Evolutionary conservation across 1,139 yeast species (phyloP).

Genomic region (Diutina neorugosa): DNA sequence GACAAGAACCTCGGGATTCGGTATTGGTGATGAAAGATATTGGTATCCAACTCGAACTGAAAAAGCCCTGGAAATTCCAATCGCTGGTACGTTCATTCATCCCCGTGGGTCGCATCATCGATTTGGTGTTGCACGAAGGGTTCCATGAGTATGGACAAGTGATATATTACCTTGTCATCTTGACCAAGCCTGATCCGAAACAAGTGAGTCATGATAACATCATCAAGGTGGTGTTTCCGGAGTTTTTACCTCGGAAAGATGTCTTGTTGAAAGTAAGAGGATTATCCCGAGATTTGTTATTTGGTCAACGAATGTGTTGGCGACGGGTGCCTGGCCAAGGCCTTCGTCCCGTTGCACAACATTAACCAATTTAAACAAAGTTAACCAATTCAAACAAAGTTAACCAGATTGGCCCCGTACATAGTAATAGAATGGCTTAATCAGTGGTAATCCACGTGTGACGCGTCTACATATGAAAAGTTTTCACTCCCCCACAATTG

Average conservation of each 20-base stretch:
- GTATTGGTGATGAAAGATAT: constrained; percentile 2
- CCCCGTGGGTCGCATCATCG: constrained; percentile 41
- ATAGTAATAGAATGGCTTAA: too few relatives aligned
- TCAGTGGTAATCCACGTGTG: too few relatives aligned
- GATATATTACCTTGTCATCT: constrained; percentile 45
- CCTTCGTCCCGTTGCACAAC: constrained; percentile 10
- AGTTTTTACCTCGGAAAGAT: constrained; percentile 32
- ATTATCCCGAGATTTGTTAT: constrained; percentile 24
- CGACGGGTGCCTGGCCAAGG: constrained; percentile 37
- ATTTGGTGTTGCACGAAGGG: constrained; percentile 57
- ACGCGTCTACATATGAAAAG: too few relatives aligned
- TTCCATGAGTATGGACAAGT: constrained; percentile 51
- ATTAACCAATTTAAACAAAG: neutral
- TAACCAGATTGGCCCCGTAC: too few relatives aligned
- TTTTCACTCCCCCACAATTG: too few relatives aligned
- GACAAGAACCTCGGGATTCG: neutral
- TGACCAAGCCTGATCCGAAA: constrained; percentile 23
- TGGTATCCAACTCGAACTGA: constrained; percentile 1
- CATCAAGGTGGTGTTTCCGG: constrained; percentile 39
- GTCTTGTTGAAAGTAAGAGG: constrained; percentile 29
- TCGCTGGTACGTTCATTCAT: constrained; percentile 19
- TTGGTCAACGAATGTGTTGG: constrained; percentile 27
- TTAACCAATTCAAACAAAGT: too few relatives aligned
- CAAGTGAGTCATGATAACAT: constrained; percentile 13
- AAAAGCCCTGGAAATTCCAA: neutral